Evolutionary conservation across 345 rosid genomes (phyloP).

Genomic region (Brassica incana): DNA sequence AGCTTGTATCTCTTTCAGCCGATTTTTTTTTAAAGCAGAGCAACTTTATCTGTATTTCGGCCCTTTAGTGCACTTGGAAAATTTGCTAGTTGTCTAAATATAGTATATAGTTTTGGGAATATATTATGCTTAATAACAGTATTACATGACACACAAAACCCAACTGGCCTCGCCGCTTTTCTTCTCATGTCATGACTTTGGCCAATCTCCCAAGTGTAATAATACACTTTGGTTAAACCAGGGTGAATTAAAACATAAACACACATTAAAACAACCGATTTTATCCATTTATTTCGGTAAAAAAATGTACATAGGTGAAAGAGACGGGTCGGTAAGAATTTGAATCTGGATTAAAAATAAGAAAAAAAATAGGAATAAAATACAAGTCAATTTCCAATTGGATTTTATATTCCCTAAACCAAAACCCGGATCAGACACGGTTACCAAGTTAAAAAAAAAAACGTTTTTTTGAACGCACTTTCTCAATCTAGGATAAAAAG

Average conservation of each 20-base stretch:
- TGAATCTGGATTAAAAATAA: neutral
- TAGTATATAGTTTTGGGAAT: neutral
- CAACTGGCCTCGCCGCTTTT: neutral
- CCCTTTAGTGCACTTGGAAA: neutral
- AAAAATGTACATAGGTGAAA: neutral
- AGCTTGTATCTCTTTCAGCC: conserved; percentile 21
- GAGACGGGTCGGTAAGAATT: neutral
- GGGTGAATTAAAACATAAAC: neutral
- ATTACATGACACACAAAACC: neutral
- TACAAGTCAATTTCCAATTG: conserved; percentile 11
- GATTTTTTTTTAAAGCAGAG: neutral
- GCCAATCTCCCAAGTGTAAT: neutral
- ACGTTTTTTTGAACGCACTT: conserved; percentile 35
- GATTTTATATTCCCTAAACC: neutral
- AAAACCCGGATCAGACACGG: conserved; percentile 38
- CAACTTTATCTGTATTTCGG: conserved; percentile 25
- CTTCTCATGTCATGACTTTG: neutral
- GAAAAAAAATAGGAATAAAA: neutral
- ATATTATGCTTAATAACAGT: neutral
- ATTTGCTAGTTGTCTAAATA: neutral
- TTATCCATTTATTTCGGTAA: neutral
- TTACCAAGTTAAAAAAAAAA: conserved; percentile 12
- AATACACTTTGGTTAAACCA: neutral
- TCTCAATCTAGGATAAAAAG: conserved; percentile 62
- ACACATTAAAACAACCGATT: neutral